Percentiles rank a stretch among this genome's conserved stretches.
phyloP scores from a whole-genome alignment of 805 yeast species.

The Ogataea glucozyma region DNA sequence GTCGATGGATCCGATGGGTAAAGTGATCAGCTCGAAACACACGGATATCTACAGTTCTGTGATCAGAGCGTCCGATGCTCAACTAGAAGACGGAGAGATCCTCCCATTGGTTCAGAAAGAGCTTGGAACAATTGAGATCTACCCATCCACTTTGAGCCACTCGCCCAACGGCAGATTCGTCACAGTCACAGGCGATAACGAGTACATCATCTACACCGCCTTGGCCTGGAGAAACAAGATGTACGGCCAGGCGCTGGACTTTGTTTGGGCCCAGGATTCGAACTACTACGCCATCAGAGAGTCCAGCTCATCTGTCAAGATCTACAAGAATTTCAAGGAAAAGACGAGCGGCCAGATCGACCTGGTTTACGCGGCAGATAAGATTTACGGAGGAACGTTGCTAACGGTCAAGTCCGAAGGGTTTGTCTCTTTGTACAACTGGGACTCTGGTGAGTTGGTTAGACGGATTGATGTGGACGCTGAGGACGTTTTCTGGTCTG shows the following conservation, averaged over 20 bases:
- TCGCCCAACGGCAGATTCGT: slow-evolving; percentile 98
- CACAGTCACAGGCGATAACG: slow-evolving; percentile 97
- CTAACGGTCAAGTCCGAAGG: slow-evolving; percentile 84
- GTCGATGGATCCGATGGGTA: slow-evolving; percentile 92
- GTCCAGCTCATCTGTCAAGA: slow-evolving; percentile 59
- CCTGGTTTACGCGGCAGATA: slow-evolving; percentile 71
- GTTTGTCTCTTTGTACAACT: slow-evolving; percentile 85
- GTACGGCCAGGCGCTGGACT: slow-evolving; percentile 86
- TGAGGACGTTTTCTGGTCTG: slow-evolving; percentile 85
- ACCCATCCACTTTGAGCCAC: slow-evolving; percentile 83
- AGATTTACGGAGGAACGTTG: slow-evolving; percentile 85
- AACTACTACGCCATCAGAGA: slow-evolving; percentile 84
- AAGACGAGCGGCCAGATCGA: slow-evolving; percentile 62
- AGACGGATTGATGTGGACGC: slow-evolving; percentile 90
- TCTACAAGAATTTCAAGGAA: slow-evolving; percentile 84
- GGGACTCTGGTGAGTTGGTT: slow-evolving; percentile 85
- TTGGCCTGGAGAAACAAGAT: slow-evolving; percentile 97
- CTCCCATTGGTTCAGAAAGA: slow-evolving; percentile 82
- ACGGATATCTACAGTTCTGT: slow-evolving; percentile 85
- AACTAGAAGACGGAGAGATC: slow-evolving; percentile 76
- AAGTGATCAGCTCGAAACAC: slow-evolving; percentile 86
- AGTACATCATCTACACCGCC: slow-evolving; percentile 92
- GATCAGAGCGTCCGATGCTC: slow-evolving; percentile 64
- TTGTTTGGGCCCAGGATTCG: slow-evolving; percentile 94
- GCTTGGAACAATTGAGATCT: slow-evolving; percentile 90